phyloP scores from a whole-genome alignment of 73 alveolate species.

The Blepharisma japonicum region DNA sequence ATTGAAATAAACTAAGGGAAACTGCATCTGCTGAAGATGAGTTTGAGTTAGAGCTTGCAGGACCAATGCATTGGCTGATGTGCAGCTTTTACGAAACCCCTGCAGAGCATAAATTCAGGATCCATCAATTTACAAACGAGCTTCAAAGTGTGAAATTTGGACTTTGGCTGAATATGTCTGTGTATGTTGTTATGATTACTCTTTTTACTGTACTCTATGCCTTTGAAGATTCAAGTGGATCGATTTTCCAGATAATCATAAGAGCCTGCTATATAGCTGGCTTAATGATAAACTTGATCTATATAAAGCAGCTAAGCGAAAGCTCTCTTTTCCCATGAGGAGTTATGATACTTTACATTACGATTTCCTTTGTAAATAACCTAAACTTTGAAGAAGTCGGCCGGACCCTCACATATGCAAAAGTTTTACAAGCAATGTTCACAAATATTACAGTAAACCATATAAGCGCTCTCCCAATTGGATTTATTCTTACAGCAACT shows the following conservation, averaged over 20 bases:
- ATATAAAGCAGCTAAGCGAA: not conserved
- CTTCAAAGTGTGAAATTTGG: not conserved
- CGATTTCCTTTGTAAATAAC: not conserved
- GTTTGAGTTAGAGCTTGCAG: not conserved
- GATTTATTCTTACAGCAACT: not conserved
- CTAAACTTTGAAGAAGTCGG: not conserved
- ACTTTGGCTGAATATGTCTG: not conserved
- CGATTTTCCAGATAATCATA: no score
- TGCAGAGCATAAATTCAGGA: not conserved
- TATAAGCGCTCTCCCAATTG: not conserved
- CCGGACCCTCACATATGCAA: not conserved
- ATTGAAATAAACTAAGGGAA: not conserved
- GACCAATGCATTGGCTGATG: constrained; percentile 16
- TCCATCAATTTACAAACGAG: not conserved
- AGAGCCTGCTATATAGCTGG: no score
- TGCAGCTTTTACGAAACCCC: constrained; percentile 10
- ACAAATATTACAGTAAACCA: not conserved
- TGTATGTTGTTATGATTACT: not conserved
- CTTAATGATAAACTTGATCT: no score
- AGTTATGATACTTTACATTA: not conserved
- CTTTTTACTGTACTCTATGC: not conserved
- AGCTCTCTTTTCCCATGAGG: constrained; percentile 7
- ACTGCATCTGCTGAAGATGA: not conserved
- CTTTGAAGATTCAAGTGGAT: not conserved
- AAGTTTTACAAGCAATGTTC: constrained; percentile 19